Evolutionary conservation across 805 yeast species (phyloP), one percentile per base, ranked within the genome.

Genomic region (Diddensiella transvaalensis): DNA sequence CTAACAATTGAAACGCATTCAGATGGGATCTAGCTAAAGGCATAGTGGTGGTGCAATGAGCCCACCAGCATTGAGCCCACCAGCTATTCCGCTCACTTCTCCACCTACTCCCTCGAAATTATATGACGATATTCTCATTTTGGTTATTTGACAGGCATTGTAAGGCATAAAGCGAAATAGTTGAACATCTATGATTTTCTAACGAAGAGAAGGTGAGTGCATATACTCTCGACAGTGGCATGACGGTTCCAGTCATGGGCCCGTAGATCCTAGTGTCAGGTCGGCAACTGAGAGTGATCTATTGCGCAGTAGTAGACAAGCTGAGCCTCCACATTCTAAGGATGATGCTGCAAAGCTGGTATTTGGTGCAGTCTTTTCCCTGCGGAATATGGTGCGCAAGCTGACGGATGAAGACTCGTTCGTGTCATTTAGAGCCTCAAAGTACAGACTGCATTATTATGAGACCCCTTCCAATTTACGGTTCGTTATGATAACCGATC

Each of bases 141-240:
- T 87, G 89, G 86, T 79, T 91, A 47, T 91, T 85, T 63, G 97
- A 91, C 64, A 77, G 93, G 63, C 97, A 91, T 68, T 87, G 97
- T 67, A 70, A 44, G 77, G 13, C 13, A 29, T 29, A 10, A 10
- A 29, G 13, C 13, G 10, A 29, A 10, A 29, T 10, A 10, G 10
- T 13, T 29, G 11, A 29, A 10, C 13, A 13, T 13, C 11, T 29
- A 10, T 13, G 13, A 29, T 10, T 11, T 35, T 18, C 15, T 22
- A 21, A 5, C 32, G 17, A 6, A 5, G 33, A 15, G 24, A 42
- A 74, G 78, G 77, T 58, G 82, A 85, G 54, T 90, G 98, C 65
- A 80, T 91, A 17, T 91, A 79, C 67, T 78, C 79, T 53, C 72
- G 95, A 46, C 95, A 87, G 63, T 90, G 83, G 82, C 60, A 63